Evolutionary conservation across 495 filamentous ascomycete genomes (phyloP), one percentile per base, ranked within the genome.

Genomic region (Alectoria sarmentosa): DNA sequence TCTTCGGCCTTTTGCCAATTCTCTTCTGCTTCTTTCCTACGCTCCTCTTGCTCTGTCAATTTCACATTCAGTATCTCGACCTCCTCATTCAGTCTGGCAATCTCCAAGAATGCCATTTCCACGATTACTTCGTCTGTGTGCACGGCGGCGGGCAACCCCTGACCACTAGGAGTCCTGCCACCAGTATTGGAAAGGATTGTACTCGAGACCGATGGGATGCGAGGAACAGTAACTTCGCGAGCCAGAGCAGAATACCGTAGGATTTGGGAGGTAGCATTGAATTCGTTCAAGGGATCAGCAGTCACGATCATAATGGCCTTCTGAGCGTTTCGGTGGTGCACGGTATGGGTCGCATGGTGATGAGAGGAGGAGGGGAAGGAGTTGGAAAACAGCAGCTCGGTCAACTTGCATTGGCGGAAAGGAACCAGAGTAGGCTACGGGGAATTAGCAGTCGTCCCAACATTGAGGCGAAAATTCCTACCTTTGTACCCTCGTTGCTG

Each of bases 251-350:
- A 96, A 73, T 98, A 98, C 19, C 94, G 88, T 7, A 98, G 79
- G 41, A 98, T 98, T 73, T 98, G 94, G 30, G 90, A 91, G 0
- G 95, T 98, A 26, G 94, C 91, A 69, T 98, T 97, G 79, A 91
- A 96, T 73, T 98, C 94, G 17, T 95, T 94, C 21, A 89, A 70
- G 0, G 94, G 93, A 71, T 98, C 94, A 0, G 95, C 94, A 2
- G 94, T 96, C 26, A 98, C 95, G 52, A 98, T 88, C 94, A 98
- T 98, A 70, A 93, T 83, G 0, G 88, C 90, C 72, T 91, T 94
- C 73, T 96, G 93, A 0, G 90, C 87, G 59, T 82, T 77, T n/a
- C 80, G 78, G 34, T 79, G 63, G 36, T 67, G 69, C 65, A 60
- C 48, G 58, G 48, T 62, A 28, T 82, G 82, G 19, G 74, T 72